Conservation (phyloP, 2,329 filamentous ascomycete genomes). For the Trichoderma breve region DNA sequence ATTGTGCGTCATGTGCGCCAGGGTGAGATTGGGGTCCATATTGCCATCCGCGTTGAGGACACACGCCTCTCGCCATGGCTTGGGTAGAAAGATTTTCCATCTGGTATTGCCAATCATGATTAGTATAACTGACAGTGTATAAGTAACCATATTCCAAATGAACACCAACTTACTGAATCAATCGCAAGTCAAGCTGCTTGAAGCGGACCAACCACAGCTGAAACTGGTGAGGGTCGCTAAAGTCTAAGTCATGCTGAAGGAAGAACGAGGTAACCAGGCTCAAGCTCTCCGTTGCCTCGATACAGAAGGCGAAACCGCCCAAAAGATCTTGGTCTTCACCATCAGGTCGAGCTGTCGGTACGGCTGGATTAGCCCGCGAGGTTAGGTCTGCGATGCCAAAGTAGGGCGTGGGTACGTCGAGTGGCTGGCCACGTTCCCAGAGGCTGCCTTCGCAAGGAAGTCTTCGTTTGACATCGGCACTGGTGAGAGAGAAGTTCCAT, state of each 20-base stretch:
- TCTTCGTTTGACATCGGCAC: neutral
- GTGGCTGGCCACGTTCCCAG: neutral
- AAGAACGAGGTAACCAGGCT: neutral
- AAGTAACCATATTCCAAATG: neutral
- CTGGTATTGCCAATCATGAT: slow-evolving; percentile 23
- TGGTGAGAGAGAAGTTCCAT: slow-evolving; percentile 23
- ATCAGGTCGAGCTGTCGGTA: neutral
- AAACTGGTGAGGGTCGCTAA: neutral
- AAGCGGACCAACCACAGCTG: slow-evolving; percentile 40
- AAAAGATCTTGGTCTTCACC: neutral
- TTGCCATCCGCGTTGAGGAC: slow-evolving; percentile 33
- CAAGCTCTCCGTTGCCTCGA: neutral
- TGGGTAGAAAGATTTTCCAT: slow-evolving; percentile 46
- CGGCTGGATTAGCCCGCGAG: neutral
- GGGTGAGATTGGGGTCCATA: slow-evolving; percentile 43
- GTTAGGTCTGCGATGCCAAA: neutral
- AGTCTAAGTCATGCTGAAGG: neutral
- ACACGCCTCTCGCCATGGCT: slow-evolving; percentile 41
- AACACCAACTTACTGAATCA: slow-evolving; percentile 37
- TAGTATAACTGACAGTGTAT: neutral
- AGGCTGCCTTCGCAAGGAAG: neutral
- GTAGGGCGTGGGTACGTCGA: neutral
- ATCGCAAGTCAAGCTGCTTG: slow-evolving; percentile 43
- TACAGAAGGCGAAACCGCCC: neutral
- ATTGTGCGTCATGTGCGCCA: slow-evolving; percentile 29